Percentiles rank a stretch among this genome's conserved stretches.
Conservation (phyloP, 441 rosid genomes). For the Pelargonium fulgidum region DNA sequence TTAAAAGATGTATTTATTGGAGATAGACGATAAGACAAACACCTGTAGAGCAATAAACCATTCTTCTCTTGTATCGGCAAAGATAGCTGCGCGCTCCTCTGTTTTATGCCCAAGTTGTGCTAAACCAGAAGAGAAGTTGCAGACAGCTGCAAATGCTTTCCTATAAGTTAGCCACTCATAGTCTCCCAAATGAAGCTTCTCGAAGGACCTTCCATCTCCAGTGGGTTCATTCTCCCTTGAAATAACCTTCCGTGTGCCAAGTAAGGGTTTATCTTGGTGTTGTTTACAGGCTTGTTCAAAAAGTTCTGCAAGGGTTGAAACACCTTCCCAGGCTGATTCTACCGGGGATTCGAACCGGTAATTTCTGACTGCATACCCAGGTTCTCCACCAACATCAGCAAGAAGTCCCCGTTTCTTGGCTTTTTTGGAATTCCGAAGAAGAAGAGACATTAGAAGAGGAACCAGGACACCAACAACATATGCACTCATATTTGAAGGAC, state of each 20-base stretch:
- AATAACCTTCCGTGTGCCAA: conserved; percentile 69
- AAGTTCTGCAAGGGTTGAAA: conserved; percentile 79
- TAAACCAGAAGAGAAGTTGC: conserved; percentile 79
- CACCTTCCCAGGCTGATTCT: conserved; percentile 66
- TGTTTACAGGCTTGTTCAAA: conserved; percentile 68
- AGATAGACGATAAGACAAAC: conserved; percentile 7
- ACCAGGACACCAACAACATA: conserved; percentile 64
- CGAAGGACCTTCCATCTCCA: conserved; percentile 63
- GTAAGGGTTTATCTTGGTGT: conserved; percentile 48
- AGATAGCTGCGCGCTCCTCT: conserved; percentile 86
- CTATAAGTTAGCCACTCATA: conserved; percentile 77
- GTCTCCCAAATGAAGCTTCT: conserved; percentile 93
- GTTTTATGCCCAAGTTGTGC: conserved; percentile 58
- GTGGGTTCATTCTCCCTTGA: conserved; percentile 58
- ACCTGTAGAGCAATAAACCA: conserved; percentile 99
- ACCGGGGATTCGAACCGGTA: conserved; percentile 47
- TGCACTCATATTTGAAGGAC: conserved; percentile 49
- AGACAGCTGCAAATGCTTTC: conserved; percentile 53
- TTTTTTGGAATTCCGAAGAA: conserved; percentile 53
- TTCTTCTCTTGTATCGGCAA: conserved; percentile 91
- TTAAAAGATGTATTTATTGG: not conserved
- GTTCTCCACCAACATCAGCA: conserved; percentile 77
- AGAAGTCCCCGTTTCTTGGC: conserved; percentile 68
- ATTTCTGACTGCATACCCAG: conserved; percentile 69
- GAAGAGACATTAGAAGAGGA: conserved; percentile 62